A percentile compares a stretch with the other conserved stretches of the same genome.
These are phyloP conservation scores for Myrica gale DNA, from an alignment of 306 rosid genomes.

Conservation along the genomic window DNA sequence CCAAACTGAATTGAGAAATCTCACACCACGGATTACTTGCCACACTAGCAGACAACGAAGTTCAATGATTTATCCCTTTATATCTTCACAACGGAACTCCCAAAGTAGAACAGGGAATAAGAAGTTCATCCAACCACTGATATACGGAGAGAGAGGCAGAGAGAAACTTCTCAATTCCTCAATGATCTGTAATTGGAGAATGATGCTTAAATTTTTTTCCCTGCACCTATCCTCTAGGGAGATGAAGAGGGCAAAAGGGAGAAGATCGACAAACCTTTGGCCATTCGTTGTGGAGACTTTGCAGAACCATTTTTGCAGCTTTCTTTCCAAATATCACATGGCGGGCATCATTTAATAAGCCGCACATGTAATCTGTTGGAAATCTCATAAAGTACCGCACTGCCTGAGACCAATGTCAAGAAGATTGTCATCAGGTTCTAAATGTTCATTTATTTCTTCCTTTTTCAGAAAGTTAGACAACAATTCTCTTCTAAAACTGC, in stretches of 20 bases:
- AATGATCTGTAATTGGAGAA: not conserved
- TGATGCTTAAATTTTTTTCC: not conserved
- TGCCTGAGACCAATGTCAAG: slow-evolving; percentile 48
- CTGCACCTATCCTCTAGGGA: slow-evolving; percentile 5
- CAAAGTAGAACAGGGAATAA: not conserved
- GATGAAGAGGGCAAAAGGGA: slow-evolving; percentile 19
- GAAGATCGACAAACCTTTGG: slow-evolving; percentile 51
- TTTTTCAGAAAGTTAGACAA: not conserved
- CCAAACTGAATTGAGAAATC: too few species aligned
- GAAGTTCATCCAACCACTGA: not conserved
- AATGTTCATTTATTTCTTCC: not conserved
- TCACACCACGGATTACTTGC: too few species aligned
- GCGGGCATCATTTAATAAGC: slow-evolving; percentile 70
- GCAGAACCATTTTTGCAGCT: slow-evolving; percentile 70
- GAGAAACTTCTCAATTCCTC: not conserved
- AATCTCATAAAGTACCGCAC: slow-evolving; percentile 88
- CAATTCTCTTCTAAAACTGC: not conserved
- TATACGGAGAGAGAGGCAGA: not conserved
- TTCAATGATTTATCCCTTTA: not conserved
- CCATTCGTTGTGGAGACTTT: slow-evolving; percentile 50
- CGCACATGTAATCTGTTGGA: slow-evolving; percentile 75
- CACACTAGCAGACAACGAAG: too few species aligned
- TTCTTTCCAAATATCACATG: slow-evolving; percentile 79
- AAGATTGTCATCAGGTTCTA: not conserved
- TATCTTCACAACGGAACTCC: not conserved